Evolutionary conservation across 768 basidiomycete genomes (phyloP), one percentile per base, ranked within the genome.

Genomic region (Leccinum boreale): DNA sequence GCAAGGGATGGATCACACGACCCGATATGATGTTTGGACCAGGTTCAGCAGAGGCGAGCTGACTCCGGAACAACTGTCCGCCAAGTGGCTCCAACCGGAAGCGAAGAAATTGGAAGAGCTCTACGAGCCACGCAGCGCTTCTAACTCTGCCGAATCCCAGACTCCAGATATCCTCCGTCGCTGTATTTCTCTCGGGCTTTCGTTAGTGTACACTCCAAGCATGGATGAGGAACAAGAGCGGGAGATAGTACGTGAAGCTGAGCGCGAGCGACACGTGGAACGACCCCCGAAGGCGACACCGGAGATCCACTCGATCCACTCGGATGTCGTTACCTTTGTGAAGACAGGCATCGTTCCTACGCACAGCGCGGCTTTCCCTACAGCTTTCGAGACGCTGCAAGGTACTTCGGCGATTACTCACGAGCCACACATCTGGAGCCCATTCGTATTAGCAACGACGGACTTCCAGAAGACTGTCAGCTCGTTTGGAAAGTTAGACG

Each of bases 211-310:
- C 10, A 9, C 10, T 23, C 21, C 21, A 11, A 62, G 54, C 29
- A 60, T 77, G 60, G 74, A 74, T 29, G 78, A 81, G 56, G 80
- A 81, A 53, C 79, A 80, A 56, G 79, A 81, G 60, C 66, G 78
- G 33, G 78, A 81, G 56, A 68, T 80, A 6, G 62, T 60, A 3
- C 77, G 75, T 36, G 78, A 80, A 58, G 23, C 46, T 23, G 46
- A 47, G 23, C 46, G 46, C 23, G 46, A 47, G 14, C 46, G 23
- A 47, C 46, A 47, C 21, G 46, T 47, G 12, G 46, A 47, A 24
- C 46, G 46, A 15, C 46, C 23, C 23, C 46, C 46, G 15, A 47
- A 3, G 46, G 14, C 14, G 4, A 7, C 14, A 17, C 46, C 46
- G 15, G 7, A 24, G 12, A 6, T 12, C 14, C 45, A 46, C 14